These are phyloP conservation scores for Capronia epimyces DNA, from an alignment of 2,329 filamentous ascomycete genomes.

Conservation along the genomic window DNA sequence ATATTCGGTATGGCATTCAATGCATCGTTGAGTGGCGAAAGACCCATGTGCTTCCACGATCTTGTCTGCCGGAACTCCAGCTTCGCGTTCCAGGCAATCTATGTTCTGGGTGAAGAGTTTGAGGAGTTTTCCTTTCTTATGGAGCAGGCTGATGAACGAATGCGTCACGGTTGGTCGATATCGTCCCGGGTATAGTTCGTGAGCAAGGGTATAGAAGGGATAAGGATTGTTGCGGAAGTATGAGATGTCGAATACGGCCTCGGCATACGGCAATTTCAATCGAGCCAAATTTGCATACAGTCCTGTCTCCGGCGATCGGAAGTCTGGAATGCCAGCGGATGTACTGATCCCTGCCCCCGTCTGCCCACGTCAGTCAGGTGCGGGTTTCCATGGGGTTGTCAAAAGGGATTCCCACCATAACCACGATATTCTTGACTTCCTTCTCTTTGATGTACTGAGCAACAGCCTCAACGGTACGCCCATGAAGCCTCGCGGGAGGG, in stretches of 20 bases:
- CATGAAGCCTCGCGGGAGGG: conserved; percentile 59
- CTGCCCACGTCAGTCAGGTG: conserved; percentile 33
- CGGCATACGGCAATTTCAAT: conserved; percentile 78
- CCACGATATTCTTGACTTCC: conserved; percentile 64
- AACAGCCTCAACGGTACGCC: conserved; percentile 65
- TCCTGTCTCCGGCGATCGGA: conserved; percentile 85
- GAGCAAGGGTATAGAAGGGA: conserved; percentile 88
- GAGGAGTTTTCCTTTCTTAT: conserved; percentile 69
- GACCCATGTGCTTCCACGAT: conserved; percentile 94
- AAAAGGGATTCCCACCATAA: conserved; percentile 55
- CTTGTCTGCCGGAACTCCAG: conserved; percentile 72
- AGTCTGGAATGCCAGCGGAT: conserved; percentile 74
- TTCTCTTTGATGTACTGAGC: conserved; percentile 75
- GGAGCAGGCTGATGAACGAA: conserved; percentile 76
- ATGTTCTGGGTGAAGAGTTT: conserved; percentile 98
- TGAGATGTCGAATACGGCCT: conserved; percentile 88
- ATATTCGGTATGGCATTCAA: conserved; percentile 72
- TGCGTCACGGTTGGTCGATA: conserved; percentile 87
- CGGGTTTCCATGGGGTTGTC: background rate
- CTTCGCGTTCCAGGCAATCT: conserved; percentile 83
- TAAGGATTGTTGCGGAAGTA: conserved; percentile 80
- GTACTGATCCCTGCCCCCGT: conserved; percentile 75
- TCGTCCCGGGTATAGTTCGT: conserved; percentile 85
- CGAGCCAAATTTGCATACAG: conserved; percentile 87
- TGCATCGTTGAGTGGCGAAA: conserved; percentile 85